phyloP scores from a whole-genome alignment of 306 rosid genomes.

The Pyrus pyrifolia region DNA sequence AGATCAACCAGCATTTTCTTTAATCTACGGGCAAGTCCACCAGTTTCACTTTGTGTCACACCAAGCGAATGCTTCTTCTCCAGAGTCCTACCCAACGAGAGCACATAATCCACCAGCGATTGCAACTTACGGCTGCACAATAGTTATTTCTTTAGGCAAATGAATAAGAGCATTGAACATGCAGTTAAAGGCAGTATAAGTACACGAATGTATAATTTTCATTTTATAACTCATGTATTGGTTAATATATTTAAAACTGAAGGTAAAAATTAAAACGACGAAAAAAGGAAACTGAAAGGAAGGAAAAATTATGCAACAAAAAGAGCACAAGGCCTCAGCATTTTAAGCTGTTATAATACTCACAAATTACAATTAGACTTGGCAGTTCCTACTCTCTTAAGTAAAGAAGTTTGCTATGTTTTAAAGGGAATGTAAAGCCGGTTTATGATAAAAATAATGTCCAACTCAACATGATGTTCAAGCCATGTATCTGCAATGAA shows the following conservation, averaged over 20 bases:
- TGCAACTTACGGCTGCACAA: conserved; percentile 68
- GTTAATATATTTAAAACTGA: neutral
- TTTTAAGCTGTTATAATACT: neutral
- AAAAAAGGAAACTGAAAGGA: neutral
- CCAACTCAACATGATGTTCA: neutral
- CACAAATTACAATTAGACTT: neutral
- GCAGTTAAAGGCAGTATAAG: neutral
- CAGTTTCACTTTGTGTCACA: conserved; percentile 44
- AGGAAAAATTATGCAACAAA: neutral
- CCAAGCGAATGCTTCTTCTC: conserved; percentile 57
- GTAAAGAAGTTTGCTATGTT: neutral
- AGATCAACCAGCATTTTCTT: conserved; percentile 91
- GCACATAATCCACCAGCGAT: conserved; percentile 66
- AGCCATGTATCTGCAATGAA: neutral
- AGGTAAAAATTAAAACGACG: neutral
- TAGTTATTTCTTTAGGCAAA: neutral
- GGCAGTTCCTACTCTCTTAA: neutral
- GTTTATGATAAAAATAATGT: neutral
- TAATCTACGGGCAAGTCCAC: conserved; percentile 71
- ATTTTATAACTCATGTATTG: neutral
- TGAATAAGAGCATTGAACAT: neutral
- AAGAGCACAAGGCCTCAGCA: neutral
- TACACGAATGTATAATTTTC: neutral
- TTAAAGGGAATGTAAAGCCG: neutral
- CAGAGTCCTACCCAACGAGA: conserved; percentile 55